Conservation (phyloP, 2,329 filamentous ascomycete genomes). For the Penicillium sp. region DNA sequence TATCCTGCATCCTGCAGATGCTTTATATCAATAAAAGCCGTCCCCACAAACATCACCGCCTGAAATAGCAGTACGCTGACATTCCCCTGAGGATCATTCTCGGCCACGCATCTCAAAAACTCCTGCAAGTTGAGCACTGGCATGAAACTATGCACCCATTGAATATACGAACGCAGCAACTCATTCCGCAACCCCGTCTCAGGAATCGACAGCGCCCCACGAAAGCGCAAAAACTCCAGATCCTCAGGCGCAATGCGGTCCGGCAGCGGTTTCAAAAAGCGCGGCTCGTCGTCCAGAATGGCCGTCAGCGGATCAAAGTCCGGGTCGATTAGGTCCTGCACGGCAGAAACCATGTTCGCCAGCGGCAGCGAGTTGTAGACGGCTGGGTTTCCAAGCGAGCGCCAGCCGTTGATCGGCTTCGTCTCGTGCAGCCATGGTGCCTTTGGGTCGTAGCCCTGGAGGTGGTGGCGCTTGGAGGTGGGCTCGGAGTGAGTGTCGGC, state of each 20-base stretch:
- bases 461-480: conserved; percentile 28
- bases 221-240: conserved; percentile 74
- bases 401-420: conserved; percentile 29
- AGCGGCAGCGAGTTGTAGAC: conserved; percentile 37
- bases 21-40: conserved; percentile 78
- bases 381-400: conserved; percentile 32
- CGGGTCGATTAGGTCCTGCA: conserved; percentile 42
- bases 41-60: conserved; percentile 88
- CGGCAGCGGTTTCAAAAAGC: conserved; percentile 77
- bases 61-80: conserved; percentile 84
- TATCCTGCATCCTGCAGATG: conserved; percentile 74
- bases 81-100: conserved; percentile 67
- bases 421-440: conserved; percentile 35
- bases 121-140: conserved; percentile 70
- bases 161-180: conserved; percentile 74
- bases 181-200: conserved; percentile 69
- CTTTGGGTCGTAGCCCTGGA: conserved; percentile 33
- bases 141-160: conserved; percentile 90
- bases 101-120: conserved; percentile 57
- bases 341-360: conserved; percentile 42
- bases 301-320: conserved; percentile 43
- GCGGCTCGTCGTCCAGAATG: conserved; percentile 45
- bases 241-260: conserved; percentile 74
- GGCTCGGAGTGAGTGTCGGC: conserved; percentile 23
- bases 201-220: conserved; percentile 77